Evolutionary conservation across 768 basidiomycete genomes (phyloP).

Genomic region (Boletellus sp.): DNA sequence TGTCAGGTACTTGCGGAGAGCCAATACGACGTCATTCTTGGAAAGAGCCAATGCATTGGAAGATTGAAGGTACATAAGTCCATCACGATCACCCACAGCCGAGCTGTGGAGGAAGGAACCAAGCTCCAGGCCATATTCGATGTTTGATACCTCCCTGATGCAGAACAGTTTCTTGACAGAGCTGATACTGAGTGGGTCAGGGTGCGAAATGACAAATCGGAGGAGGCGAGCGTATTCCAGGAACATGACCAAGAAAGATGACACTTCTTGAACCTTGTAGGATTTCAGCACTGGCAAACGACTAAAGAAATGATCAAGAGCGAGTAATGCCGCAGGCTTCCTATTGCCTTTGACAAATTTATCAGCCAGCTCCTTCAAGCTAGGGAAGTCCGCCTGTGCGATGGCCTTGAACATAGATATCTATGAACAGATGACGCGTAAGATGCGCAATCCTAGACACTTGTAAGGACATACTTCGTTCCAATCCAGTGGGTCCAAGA

Average conservation of each 20-base stretch:
- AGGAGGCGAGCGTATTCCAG: conserved; percentile 8
- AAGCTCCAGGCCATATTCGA: conserved; percentile 6
- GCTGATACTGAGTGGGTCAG: conserved; percentile 4
- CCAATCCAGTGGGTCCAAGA: conserved; percentile 2
- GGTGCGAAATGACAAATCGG: conserved; percentile 1
- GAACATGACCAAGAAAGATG: conserved; percentile 6
- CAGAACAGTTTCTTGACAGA: conserved; percentile 29
- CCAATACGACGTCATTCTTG: conserved; percentile 16
- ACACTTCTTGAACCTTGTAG: conserved; percentile 17
- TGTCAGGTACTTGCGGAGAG: conserved; percentile 25
- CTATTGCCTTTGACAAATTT: conserved; percentile 22
- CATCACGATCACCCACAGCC: not conserved
- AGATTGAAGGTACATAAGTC: not conserved
- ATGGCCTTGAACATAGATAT: conserved; percentile 36
- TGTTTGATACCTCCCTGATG: conserved; percentile 8
- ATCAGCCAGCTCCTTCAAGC: conserved; percentile 32
- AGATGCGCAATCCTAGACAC: too few species aligned
- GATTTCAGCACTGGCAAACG: conserved; percentile 16
- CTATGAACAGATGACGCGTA: conserved; percentile 1
- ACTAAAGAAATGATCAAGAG: conserved; percentile 8
- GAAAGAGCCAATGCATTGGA: conserved; percentile 19
- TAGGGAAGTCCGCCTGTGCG: conserved; percentile 12
- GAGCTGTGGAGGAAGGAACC: conserved; percentile 10
- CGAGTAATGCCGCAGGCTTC: conserved; percentile 5
- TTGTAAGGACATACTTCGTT: conserved; percentile 11